phyloP scores from a whole-genome alignment of 2,329 filamentous ascomycete species.

The Hypoxylon sp. region DNA sequence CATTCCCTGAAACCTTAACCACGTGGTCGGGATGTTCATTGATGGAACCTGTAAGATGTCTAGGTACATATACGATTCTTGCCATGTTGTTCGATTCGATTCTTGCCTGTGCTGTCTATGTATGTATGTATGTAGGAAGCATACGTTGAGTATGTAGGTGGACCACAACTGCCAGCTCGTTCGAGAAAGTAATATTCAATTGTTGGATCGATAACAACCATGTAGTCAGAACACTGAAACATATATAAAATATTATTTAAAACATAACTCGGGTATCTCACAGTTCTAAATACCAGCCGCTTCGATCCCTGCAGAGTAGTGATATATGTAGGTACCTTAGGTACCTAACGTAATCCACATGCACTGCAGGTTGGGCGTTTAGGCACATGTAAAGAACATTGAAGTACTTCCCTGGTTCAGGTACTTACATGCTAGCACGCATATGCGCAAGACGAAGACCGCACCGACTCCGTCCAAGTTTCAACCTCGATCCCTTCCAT shows the following conservation, averaged over 20 bases:
- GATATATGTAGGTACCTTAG: not conserved
- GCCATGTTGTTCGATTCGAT: conserved; percentile 5
- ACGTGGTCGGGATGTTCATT: conserved; percentile 32
- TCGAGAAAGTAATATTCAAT: too few relatives aligned
- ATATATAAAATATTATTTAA: not conserved
- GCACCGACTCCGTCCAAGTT: conserved; percentile 30
- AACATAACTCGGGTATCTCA: not conserved
- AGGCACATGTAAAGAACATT: conserved; percentile 16
- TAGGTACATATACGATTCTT: too few relatives aligned
- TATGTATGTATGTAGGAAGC: not conserved
- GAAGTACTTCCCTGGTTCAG: conserved; percentile 8
- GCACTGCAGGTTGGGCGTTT: conserved; percentile 24
- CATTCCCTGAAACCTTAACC: conserved; percentile 38
- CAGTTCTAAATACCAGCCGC: conserved; percentile 1
- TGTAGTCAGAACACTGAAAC: too few relatives aligned
- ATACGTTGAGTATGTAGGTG: too few relatives aligned
- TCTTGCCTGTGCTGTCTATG: not conserved
- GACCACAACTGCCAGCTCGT: too few relatives aligned
- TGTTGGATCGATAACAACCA: too few relatives aligned
- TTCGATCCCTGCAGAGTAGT: not conserved
- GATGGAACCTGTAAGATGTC: not conserved
- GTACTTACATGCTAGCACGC: conserved; percentile 13
- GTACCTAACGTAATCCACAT: conserved; percentile 1
- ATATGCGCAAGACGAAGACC: conserved; percentile 19
- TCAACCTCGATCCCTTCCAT: conserved; percentile 32